Evolutionary conservation across 805 yeast species (phyloP).

Genomic region (Cyberlindnera xylosilytica): DNA sequence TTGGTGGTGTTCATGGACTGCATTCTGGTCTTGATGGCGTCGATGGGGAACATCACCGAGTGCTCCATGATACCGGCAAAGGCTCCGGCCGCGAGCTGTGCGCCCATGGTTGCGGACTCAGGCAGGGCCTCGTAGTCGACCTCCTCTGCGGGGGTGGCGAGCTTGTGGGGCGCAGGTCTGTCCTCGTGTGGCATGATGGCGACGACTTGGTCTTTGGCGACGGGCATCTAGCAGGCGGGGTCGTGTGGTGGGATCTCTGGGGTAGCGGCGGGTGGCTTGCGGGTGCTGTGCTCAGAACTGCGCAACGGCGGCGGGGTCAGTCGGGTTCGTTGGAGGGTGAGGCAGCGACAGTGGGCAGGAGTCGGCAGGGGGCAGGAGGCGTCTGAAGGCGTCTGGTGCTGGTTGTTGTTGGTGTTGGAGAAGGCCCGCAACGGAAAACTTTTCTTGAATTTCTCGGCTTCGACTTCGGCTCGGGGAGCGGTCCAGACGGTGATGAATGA

Average conservation of each 20-base stretch:
- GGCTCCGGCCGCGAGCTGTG: slow-evolving; percentile 91
- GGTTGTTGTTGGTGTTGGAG: not conserved
- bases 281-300: too few relatives aligned
- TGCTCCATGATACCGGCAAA: slow-evolving; percentile 99
- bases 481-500: slow-evolving; percentile 1
- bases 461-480: not conserved
- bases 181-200: slow-evolving; percentile 1
- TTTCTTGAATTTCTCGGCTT: not conserved
- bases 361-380: too few relatives aligned
- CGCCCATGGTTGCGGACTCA: slow-evolving; percentile 72
- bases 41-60: slow-evolving; percentile 94
- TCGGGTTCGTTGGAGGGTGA: too few relatives aligned
- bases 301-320: too few relatives aligned
- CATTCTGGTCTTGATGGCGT: slow-evolving; percentile 94
- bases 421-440: not conserved
- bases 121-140: slow-evolving; percentile 93
- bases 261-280: too few relatives aligned
- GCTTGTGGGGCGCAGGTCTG: not conserved
- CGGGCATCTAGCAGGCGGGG: slow-evolving; percentile 3
- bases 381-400: not conserved
- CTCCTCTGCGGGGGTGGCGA: slow-evolving; percentile 33
- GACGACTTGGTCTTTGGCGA: slow-evolving; percentile 3
- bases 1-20: slow-evolving; percentile 40
- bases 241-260: too few relatives aligned
- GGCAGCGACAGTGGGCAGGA: too few relatives aligned